Percentiles rank a stretch among this genome's conserved stretches.
phyloP scores from a whole-genome alignment of 2,329 filamentous ascomycete species.

The Cadophora sp. region DNA sequence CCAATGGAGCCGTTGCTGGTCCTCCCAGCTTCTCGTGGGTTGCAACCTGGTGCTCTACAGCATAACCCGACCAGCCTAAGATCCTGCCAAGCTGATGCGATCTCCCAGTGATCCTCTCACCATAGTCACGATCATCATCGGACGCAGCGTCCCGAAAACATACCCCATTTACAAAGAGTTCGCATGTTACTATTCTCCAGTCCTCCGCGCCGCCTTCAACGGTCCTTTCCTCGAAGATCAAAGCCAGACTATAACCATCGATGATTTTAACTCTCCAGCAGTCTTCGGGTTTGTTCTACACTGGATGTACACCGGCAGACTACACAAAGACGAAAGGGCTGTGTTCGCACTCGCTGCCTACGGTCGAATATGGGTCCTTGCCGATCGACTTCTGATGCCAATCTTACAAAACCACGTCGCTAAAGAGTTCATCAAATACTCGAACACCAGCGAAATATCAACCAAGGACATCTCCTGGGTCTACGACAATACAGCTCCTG shows the following conservation, averaged over 20 bases:
- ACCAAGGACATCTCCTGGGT: neutral
- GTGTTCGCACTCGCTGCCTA: neutral
- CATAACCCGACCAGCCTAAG: too few species aligned
- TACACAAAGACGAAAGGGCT: too few species aligned
- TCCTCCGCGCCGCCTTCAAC: neutral
- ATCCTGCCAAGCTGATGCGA: neutral
- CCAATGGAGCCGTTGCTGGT: neutral
- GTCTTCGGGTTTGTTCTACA: neutral
- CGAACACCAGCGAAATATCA: too few species aligned
- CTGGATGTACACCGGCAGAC: constrained; percentile 5
- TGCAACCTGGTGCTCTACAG: too few species aligned
- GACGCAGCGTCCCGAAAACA: neutral
- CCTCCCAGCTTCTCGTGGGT: neutral
- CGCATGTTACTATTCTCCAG: neutral
- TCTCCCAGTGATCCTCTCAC: neutral
- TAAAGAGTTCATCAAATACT: too few species aligned
- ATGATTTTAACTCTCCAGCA: neutral
- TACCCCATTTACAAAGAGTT: neutral
- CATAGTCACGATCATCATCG: neutral
- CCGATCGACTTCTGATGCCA: constrained; percentile 7
- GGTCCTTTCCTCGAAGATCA: constrained; percentile 6
- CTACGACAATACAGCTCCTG: neutral
- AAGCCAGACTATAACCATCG: neutral
- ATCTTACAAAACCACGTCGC: neutral
- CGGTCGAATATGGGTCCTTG: constrained; percentile 6